Base-by-base conservation (phyloP, 2,329 filamentous ascomycete genomes). In the Trichoderma hamatum region DNA sequence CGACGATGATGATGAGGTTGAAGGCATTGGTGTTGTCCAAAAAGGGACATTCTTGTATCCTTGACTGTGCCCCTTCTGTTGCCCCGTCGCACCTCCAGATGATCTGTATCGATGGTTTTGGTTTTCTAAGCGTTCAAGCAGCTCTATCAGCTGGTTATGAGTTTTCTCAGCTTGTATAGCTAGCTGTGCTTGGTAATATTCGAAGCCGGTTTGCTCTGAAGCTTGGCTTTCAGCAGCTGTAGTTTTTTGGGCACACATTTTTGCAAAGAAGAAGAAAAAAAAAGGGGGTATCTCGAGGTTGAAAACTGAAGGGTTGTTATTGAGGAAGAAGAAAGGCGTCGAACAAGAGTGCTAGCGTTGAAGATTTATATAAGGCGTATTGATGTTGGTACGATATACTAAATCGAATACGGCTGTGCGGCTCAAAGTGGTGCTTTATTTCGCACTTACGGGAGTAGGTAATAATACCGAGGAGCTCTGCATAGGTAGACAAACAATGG, bases 221-320 rank as follows among this genome's bases (percentile, higher is more conserved):
- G 43, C 39, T 34, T 30, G 39, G 2, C 46, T 9, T 26, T 19
- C 32, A 43, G 16, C 28, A 51, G 11, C 39, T 30, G 14, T 51
- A 3, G n/a, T 34, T 34, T 43, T 24, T n/a, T 62, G 59, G 26
- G 59, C 59, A 30, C 59, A 62, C 59, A 62, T 62, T 34, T 11
- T 49, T 21, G 46, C 9, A 11, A 21, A n/a, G n/a, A n/a, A n/a
- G n/a, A n/a, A n/a, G n/a, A n/a, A n/a, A n/a, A n/a, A n/a, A 49
- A 49, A 49, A 13, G 4, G 2, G n/a, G 3, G 11, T 49, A 13
- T 49, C 10, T 19, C 9, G 39, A 9, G 39, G 19, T n/a, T 3
- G n/a, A 43, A 43, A 7, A n/a, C 6, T n/a, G 39, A n/a, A 9
- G 14, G 16, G 5, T 7, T 19, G 36, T 43, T 43, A 1, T n/a